Evolutionary conservation across 2,329 filamentous ascomycete species (phyloP).

Genomic region (Cercospora sp.): DNA sequence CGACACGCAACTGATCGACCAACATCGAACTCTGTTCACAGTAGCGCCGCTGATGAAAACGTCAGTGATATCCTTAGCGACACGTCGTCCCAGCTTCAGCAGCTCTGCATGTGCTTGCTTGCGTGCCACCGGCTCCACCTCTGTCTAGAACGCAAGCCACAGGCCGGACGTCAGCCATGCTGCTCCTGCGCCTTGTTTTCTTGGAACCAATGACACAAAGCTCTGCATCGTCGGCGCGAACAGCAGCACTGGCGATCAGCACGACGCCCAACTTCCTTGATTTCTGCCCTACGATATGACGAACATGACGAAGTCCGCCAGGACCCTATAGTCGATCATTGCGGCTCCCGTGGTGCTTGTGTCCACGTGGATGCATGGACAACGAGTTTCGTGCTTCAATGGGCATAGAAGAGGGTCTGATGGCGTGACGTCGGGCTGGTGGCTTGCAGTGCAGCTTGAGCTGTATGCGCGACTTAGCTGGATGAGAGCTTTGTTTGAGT

Average conservation of each 20-base stretch:
- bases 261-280: slow-evolving; percentile 4
- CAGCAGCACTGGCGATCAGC: background rate
- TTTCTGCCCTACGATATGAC: background rate
- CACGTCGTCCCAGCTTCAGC: background rate
- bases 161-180: background rate
- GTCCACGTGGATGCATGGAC: slow-evolving; percentile 1
- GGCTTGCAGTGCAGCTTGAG: slow-evolving; percentile 36
- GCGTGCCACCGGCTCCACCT: background rate
- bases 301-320: background rate
- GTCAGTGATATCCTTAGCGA: background rate
- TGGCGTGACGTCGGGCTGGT: slow-evolving; percentile 34
- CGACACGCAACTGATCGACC: background rate
- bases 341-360: slow-evolving; percentile 2
- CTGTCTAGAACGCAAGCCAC: background rate
- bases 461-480: background rate
- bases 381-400: background rate
- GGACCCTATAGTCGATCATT: slow-evolving; percentile 9
- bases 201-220: slow-evolving; percentile 3
- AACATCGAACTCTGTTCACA: background rate
- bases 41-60: background rate
- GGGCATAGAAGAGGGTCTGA: background rate
- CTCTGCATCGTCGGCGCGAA: background rate
- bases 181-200: background rate
- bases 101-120: background rate
- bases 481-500: background rate